phyloP scores from a whole-genome alignment of 2,329 filamentous ascomycete genomes.

The Dendrostoma leiphaemia region DNA sequence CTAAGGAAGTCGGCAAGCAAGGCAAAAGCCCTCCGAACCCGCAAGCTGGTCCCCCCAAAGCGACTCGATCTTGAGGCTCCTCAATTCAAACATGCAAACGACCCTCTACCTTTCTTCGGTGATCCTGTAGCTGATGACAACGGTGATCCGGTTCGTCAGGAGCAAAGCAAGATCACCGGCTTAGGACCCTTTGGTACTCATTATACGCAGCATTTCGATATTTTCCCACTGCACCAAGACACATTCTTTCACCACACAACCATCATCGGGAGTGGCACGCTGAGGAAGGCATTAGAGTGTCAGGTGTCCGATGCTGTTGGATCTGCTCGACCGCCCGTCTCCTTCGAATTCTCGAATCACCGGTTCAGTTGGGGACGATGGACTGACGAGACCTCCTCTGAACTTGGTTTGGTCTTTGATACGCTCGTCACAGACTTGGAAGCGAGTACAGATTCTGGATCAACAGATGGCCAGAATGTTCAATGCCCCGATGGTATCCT shows the following conservation, averaged over 20 bases:
- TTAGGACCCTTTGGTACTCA: slow-evolving; percentile 59
- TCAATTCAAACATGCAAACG: slow-evolving; percentile 51
- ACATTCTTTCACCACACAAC: slow-evolving; percentile 61
- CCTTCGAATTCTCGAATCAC: slow-evolving; percentile 47
- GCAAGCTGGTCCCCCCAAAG: slow-evolving; percentile 43
- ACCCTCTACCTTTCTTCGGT: slow-evolving; percentile 41
- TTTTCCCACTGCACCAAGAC: slow-evolving; percentile 54
- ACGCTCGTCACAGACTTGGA: slow-evolving; percentile 48
- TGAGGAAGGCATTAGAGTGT: slow-evolving; percentile 38
- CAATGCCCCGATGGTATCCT: slow-evolving; percentile 41
- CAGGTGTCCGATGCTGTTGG: not conserved
- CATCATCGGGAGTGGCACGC: slow-evolving; percentile 52
- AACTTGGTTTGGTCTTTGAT: slow-evolving; percentile 61
- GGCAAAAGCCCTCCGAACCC: slow-evolving; percentile 29
- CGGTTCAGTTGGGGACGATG: slow-evolving; percentile 54
- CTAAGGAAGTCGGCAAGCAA: not conserved
- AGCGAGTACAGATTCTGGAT: slow-evolving; percentile 27
- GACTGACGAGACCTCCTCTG: slow-evolving; percentile 58
- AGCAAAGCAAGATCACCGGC: slow-evolving; percentile 44
- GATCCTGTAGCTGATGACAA: slow-evolving; percentile 22
- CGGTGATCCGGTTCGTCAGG: slow-evolving; percentile 19
- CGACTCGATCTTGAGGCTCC: slow-evolving; percentile 49
- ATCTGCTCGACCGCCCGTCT: slow-evolving; percentile 31
- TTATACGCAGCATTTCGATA: slow-evolving; percentile 62
- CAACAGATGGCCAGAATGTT: slow-evolving; percentile 4